Evolutionary conservation across 2,329 filamentous ascomycete species (phyloP).

Genomic region (Alternaria rosae): DNA sequence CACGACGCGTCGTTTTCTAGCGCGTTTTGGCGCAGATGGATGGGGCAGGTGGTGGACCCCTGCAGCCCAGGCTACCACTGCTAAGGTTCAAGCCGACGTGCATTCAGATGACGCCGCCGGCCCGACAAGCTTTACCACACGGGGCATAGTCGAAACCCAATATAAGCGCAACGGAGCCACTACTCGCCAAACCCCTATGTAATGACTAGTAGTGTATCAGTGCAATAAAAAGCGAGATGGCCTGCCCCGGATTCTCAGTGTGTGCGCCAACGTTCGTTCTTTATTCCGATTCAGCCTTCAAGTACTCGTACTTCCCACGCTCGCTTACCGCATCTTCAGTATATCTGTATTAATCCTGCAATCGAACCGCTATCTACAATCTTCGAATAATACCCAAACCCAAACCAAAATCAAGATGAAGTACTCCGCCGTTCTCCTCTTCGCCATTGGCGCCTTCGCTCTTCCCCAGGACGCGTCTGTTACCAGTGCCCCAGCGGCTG

Average conservation of each 20-base stretch:
- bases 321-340: slow-evolving; percentile 23
- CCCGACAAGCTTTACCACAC: slow-evolving; percentile 10
- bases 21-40: slow-evolving; percentile 31
- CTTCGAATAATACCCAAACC: slow-evolving; percentile 13
- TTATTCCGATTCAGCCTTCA: slow-evolving; percentile 18
- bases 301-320: slow-evolving; percentile 20
- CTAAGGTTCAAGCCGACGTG: slow-evolving; percentile 25
- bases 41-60: slow-evolving; percentile 23
- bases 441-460: slow-evolving; percentile 56
- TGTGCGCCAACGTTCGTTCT: slow-evolving; percentile 29
- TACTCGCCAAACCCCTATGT: slow-evolving; percentile 15
- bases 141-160: slow-evolving; percentile 14
- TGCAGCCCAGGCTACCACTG: slow-evolving; percentile 26
- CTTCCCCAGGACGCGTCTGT: slow-evolving; percentile 50
- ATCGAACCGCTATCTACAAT: background rate
- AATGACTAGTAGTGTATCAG: slow-evolving; percentile 7
- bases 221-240: slow-evolving; percentile 17
- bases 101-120: slow-evolving; percentile 15
- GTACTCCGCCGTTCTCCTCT: slow-evolving; percentile 56
- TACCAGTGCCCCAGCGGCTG: slow-evolving; percentile 46
- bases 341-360: slow-evolving; percentile 27
- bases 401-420: slow-evolving; percentile 47
- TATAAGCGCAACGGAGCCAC: slow-evolving; percentile 13
- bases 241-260: slow-evolving; percentile 16
- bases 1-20: slow-evolving; percentile 36